Evolutionary conservation across 2,329 filamentous ascomycete species (phyloP), one percentile per base, ranked within the genome.

Genomic region (Verruconis gallopava): DNA sequence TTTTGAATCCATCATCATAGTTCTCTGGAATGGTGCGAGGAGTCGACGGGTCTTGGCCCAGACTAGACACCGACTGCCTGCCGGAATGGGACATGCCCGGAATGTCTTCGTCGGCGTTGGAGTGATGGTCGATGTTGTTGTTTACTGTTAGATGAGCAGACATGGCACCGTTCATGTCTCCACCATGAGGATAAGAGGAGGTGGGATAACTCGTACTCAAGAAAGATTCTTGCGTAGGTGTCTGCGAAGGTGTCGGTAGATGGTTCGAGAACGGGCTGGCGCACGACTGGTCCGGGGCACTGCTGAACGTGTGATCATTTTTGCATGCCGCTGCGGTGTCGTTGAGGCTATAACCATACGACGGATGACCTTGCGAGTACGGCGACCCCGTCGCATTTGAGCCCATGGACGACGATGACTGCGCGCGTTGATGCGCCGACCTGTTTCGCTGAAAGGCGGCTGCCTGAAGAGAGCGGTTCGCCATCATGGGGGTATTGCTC

Each of bases 91-190:
- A 65, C 49, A 73, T 66, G 41, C 66, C 68, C 33, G 68, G 62
- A 22, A 64, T 52, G 38, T 69, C 66, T 21, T 72, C 70, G 42
- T 72, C 69, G 35, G 50, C 53, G 5, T 49, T 54, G 51, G 70
- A 62, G 34, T 53, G 61, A 44, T 68, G 72, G 61, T 77, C 66
- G 45, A 71, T 62, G 44, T 69, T 70, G 46, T 68, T 67, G 61
- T 71, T 73, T 70, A 77, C 75, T 39, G 71, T 73, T 55, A 71
- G 62, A 51, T 76, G 72, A n/a, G 71, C 67, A 9, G 67, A 63
- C 52, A 64, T 63, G 41, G 57, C 59, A 25, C 56, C 50, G 47
- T 64, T 56, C 52, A 71, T 63, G 46, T 60, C 60, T 12, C 56
- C 48, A 15, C 64, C 55, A 11, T 60, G 55, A 1, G 60, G 56